A percentile compares a stretch with the other conserved stretches of the same genome.
phyloP scores from a whole-genome alignment of 106 monocot genomes.

The Dendrobium huoshanense region DNA sequence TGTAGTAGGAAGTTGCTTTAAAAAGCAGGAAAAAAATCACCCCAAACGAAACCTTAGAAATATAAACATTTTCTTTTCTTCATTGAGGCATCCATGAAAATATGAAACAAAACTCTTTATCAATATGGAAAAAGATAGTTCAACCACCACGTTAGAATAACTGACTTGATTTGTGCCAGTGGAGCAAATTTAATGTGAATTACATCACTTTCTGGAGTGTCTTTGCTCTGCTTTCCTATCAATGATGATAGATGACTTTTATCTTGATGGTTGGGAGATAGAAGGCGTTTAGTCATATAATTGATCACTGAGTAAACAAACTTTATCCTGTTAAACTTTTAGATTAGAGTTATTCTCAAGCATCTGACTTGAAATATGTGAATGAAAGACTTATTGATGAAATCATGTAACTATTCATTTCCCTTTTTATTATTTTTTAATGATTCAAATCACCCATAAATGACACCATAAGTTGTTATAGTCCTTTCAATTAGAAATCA shows the following conservation, averaged over 20 bases:
- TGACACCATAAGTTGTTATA: no score
- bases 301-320: not conserved
- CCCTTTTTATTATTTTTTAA: no score
- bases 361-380: no score
- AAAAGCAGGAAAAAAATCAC: no score
- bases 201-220: not conserved
- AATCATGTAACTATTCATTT: no score
- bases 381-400: no score
- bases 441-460: no score
- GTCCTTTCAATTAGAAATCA: no score
- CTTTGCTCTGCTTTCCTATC: not conserved
- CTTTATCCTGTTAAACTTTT: not conserved
- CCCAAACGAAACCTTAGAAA: not conserved
- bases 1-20: no score
- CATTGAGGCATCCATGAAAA: not conserved
- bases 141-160: not conserved
- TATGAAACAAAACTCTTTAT: not conserved
- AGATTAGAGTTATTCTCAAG: no score
- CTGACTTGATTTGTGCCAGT: not conserved
- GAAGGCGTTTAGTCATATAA: not conserved
- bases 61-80: not conserved
- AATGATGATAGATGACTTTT: not conserved
- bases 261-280: conserved; percentile 1
- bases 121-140: not conserved
- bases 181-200: not conserved